These are phyloP conservation scores for Coprinopsis marcescibilis DNA, from an alignment of 768 basidiomycete genomes.

Conservation along the genomic window DNA sequence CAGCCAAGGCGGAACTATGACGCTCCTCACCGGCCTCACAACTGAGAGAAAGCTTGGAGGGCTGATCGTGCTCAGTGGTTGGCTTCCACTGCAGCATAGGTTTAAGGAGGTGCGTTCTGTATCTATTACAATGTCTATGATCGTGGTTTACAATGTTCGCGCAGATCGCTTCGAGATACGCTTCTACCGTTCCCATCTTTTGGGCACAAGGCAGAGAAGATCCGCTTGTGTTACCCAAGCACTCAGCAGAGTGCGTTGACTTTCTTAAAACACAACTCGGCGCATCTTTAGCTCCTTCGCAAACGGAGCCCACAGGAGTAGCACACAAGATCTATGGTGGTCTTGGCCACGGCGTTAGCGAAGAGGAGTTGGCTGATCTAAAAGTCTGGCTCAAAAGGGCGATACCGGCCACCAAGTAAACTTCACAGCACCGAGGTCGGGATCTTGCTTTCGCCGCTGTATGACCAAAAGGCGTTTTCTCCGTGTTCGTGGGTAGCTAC, in stretches of 20 bases:
- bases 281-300: slow-evolving; percentile 35
- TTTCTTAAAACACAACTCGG: slow-evolving; percentile 51
- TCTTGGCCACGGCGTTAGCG: slow-evolving; percentile 59
- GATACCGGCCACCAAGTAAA: slow-evolving; percentile 28
- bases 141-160: slow-evolving; percentile 6
- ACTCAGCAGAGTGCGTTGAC: slow-evolving; percentile 50
- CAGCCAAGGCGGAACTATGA: slow-evolving; percentile 79
- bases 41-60: slow-evolving; percentile 66
- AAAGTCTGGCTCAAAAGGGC: slow-evolving; percentile 63
- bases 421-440: not conserved
- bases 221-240: slow-evolving; percentile 57
- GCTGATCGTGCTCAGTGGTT: slow-evolving; percentile 68
- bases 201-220: slow-evolving; percentile 83
- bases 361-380: slow-evolving; percentile 65
- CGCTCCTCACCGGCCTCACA: slow-evolving; percentile 69
- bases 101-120: slow-evolving; percentile 51
- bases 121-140: slow-evolving; percentile 2
- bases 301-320: slow-evolving; percentile 48
- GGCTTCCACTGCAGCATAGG: slow-evolving; percentile 63
- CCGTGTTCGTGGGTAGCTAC: not conserved
- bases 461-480: not conserved
- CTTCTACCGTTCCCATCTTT: slow-evolving; percentile 67
- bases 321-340: slow-evolving; percentile 63
- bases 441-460: not conserved
- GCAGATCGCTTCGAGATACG: slow-evolving; percentile 59